Base-by-base conservation (phyloP, 495 filamentous ascomycete species). In the Sordaria brevicollis region DNA sequence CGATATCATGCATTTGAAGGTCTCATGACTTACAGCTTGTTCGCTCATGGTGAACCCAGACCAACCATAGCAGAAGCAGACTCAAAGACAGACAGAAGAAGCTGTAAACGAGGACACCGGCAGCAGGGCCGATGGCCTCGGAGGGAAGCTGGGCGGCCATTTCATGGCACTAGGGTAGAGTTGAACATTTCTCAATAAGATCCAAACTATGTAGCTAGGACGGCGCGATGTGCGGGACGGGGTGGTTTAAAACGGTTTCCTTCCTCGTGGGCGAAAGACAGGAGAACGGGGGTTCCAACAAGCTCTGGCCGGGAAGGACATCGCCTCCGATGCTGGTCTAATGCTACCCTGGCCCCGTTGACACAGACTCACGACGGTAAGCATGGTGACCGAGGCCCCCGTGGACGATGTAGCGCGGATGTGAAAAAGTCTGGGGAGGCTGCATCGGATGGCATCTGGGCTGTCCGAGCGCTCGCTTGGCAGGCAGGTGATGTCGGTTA, bases 11-110 rank as follows among this genome's bases (percentile, higher is more conserved):
- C n/a, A 65, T 5, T 39, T n/a, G 21, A 15, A 36, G n/a, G n/a
- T n/a, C n/a, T 9, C 13, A 17, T 6, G 66, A 79, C 81, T 70
- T 78, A 85, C 83, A 85, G 62, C 82, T 84, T 67, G 74, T 77
- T 68, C 78, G 80, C 71, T 84, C 83, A 35, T 82, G 78, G 69
- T 82, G 83, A 29, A 70, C 78, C 75, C 79, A 82, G 1, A 82
- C 78, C 10, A 85, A 72, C 74, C 77, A 79, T 3, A 83, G 68
- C 65, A 85, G 71, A 33, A 85, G 70, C 29, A 68, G 49, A 65
- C 79, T 78, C 49, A 74, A 69, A 4, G 41, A 68, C n/a, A 83
- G 68, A 62, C 80, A 84, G 10, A 83, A 9, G 19, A 80, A 72
- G 34, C 83, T 84, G 71, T 81, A 85, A 5, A 79, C 5, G 33